Conservation (phyloP, 192 early-diverging fungal genomes). For the Linnemannia zychae region DNA sequence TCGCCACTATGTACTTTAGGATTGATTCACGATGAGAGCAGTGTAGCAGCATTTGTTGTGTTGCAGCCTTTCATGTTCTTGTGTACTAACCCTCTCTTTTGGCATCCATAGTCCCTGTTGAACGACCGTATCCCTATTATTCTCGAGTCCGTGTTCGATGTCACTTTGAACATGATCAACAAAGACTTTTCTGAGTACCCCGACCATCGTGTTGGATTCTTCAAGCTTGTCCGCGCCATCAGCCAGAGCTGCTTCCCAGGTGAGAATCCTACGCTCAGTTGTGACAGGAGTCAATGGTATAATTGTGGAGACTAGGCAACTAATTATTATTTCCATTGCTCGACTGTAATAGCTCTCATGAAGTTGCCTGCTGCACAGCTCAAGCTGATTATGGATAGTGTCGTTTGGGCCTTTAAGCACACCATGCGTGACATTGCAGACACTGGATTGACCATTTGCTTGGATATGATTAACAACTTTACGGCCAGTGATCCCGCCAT, state of each 20-base stretch:
- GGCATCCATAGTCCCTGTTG: slow-evolving; percentile 70
- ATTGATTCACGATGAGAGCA: neutral
- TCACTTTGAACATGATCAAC: slow-evolving; percentile 99
- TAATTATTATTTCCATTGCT: neutral
- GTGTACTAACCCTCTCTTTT: slow-evolving; percentile 3
- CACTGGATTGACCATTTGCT: slow-evolving; percentile 86
- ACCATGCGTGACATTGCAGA: slow-evolving; percentile 98
- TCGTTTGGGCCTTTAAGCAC: slow-evolving; percentile 99
- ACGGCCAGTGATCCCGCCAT: slow-evolving; percentile 77
- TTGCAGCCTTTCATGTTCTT: neutral
- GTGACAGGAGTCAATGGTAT: neutral
- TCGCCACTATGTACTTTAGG: slow-evolving; percentile 36
- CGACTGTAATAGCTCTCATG: slow-evolving; percentile 74
- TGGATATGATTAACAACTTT: slow-evolving; percentile 93
- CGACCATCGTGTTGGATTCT: slow-evolving; percentile 97
- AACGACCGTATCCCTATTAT: slow-evolving; percentile 88
- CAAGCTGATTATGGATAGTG: slow-evolving; percentile 93
- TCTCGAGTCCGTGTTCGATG: slow-evolving; percentile 95
- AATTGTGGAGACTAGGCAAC: neutral
- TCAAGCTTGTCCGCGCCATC: slow-evolving; percentile 92
- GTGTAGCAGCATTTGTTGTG: neutral
- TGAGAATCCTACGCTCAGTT: slow-evolving; percentile 42
- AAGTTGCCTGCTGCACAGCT: slow-evolving; percentile 88
- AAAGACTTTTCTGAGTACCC: slow-evolving; percentile 98
- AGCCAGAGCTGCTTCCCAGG: slow-evolving; percentile 93